A percentile compares a stretch with the other conserved stretches of the same genome.
Evolutionary conservation across 1,139 yeast species (phyloP).

Genomic region (Yamadazyma friedrichii): DNA sequence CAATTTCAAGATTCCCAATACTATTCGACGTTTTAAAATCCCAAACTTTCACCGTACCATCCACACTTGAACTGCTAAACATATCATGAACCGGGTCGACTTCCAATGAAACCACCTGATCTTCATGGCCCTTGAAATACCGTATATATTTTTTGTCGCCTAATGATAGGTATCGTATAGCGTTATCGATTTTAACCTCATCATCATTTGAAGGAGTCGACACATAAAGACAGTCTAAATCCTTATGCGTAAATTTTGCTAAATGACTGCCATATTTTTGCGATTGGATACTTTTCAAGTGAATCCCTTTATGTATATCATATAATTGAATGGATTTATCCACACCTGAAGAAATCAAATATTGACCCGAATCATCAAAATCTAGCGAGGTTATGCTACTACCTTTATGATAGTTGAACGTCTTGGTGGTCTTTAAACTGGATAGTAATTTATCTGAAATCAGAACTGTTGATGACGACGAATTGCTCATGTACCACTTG

Average conservation of each 20-base stretch:
- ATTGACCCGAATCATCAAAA: slow-evolving; percentile 85
- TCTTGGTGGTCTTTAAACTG: slow-evolving; percentile 53
- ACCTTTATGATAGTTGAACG: slow-evolving; percentile 55
- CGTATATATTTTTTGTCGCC: slow-evolving; percentile 78
- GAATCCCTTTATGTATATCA: slow-evolving; percentile 71
- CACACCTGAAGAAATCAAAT: slow-evolving; percentile 70
- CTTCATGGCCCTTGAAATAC: slow-evolving; percentile 85
- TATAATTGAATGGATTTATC: slow-evolving; percentile 85
- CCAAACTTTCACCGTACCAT: slow-evolving; percentile 84
- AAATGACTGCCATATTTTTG: slow-evolving; percentile 91
- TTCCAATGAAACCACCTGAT: slow-evolving; percentile 68
- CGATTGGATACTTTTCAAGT: slow-evolving; percentile 64
- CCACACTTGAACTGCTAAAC: slow-evolving; percentile 69
- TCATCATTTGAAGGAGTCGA: slow-evolving; percentile 53
- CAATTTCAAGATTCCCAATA: slow-evolving; percentile 61
- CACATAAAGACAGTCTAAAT: slow-evolving; percentile 74
- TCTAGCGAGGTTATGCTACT: slow-evolving; percentile 75
- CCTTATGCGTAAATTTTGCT: slow-evolving; percentile 80
- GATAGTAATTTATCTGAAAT: slow-evolving; percentile 7
- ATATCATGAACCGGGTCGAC: slow-evolving; percentile 72
- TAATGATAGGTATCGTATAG: slow-evolving; percentile 70
- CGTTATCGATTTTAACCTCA: slow-evolving; percentile 50
- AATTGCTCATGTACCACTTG: not conserved
- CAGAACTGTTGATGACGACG: slow-evolving; percentile 3
- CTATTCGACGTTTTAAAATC: slow-evolving; percentile 66